Conservation (phyloP, 345 rosid genomes). For the Pelargonium nanum region DNA sequence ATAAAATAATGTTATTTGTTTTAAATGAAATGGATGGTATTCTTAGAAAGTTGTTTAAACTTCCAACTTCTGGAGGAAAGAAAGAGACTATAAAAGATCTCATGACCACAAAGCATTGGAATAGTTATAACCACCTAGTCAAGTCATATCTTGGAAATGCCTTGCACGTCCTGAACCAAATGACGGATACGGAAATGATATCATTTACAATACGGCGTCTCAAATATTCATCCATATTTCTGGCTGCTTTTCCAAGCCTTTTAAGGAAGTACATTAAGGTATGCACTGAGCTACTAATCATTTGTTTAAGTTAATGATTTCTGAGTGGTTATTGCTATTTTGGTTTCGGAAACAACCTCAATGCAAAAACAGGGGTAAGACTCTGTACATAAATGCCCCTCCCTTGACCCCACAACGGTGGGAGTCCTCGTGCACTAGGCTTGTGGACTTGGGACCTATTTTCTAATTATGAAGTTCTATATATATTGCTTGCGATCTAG, state of each 20-base stretch:
- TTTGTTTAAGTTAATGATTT: conserved; percentile 3
- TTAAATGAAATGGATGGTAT: conserved; percentile 77
- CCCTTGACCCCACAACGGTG: too few relatives aligned
- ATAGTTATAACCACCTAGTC: conserved; percentile 70
- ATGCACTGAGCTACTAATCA: conserved; percentile 3
- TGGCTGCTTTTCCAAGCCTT: conserved; percentile 80
- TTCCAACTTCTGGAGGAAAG: conserved; percentile 72
- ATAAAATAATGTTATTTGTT: conserved; percentile 70
- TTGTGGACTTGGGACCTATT: too few relatives aligned
- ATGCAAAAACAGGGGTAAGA: too few relatives aligned
- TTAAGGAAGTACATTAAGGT: conserved; percentile 82
- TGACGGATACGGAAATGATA: conserved; percentile 88
- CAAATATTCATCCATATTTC: conserved; percentile 54
- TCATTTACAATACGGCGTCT: conserved; percentile 71
- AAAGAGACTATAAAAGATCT: conserved; percentile 56
- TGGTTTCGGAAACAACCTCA: background rate
- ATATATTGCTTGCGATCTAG: background rate
- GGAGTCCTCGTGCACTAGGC: too few relatives aligned
- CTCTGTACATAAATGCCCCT: too few relatives aligned
- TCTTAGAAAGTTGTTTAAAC: conserved; percentile 60
- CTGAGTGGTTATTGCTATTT: background rate
- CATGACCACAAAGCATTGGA: conserved; percentile 64
- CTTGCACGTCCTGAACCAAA: conserved; percentile 81
- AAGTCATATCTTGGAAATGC: conserved; percentile 93
- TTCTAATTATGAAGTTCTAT: background rate